These are phyloP conservation scores for Komagataella phaffii DNA, from an alignment of 805 yeast species.

Conservation along the genomic window DNA sequence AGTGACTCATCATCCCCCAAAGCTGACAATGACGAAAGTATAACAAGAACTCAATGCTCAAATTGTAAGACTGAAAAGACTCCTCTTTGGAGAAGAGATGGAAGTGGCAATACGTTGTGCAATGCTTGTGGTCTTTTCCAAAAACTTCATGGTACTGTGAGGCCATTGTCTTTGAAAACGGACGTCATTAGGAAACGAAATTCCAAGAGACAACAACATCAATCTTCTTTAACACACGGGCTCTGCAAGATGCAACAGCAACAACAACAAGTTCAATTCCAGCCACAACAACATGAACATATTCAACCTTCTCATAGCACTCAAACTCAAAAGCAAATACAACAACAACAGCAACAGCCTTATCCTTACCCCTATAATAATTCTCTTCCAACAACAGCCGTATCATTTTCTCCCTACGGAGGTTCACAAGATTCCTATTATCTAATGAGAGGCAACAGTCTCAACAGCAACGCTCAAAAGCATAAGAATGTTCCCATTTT, in stretches of 20 bases:
- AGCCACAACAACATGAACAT: neutral
- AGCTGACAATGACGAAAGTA: neutral
- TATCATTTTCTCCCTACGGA: neutral
- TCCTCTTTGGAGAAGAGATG: slow-evolving; percentile 50
- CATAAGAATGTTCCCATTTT: slow-evolving; percentile 19
- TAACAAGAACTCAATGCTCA: slow-evolving; percentile 27
- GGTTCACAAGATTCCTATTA: neutral
- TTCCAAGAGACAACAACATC: slow-evolving; percentile 23
- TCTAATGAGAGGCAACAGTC: neutral
- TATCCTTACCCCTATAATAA: neutral
- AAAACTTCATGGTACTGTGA: slow-evolving; percentile 47
- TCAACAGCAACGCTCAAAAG: slow-evolving; percentile 3
- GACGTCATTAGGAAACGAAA: slow-evolving; percentile 45
- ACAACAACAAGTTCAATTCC: neutral
- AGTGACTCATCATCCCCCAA: neutral
- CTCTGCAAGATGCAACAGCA: neutral
- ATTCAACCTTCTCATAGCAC: neutral
- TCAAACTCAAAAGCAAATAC: neutral
- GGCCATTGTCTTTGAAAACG: slow-evolving; percentile 44
- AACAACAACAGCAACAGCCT: neutral
- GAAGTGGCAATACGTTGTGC: slow-evolving; percentile 45
- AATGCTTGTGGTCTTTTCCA: slow-evolving; percentile 53
- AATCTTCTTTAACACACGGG: neutral
- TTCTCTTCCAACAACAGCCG: neutral
- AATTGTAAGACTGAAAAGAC: slow-evolving; percentile 49